These are phyloP conservation scores for Sicyos baderoa DNA, from an alignment of 306 rosid species.

Conservation along the genomic window DNA sequence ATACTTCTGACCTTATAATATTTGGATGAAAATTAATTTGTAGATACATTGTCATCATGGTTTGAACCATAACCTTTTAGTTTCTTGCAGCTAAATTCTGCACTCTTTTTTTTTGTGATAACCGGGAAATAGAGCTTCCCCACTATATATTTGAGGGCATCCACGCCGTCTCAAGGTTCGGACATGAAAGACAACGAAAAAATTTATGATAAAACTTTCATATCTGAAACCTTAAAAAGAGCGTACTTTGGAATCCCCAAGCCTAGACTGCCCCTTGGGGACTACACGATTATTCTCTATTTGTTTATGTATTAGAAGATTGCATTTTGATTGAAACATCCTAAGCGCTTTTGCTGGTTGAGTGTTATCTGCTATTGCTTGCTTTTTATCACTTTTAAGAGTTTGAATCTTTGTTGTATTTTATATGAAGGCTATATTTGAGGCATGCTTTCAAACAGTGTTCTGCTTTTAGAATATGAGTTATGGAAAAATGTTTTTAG, in stretches of 20 bases:
- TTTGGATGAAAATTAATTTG: background rate
- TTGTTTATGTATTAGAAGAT: background rate
- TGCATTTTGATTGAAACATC: background rate
- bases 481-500: background rate
- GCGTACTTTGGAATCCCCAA: too few relatives aligned
- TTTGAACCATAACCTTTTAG: too few relatives aligned
- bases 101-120: too few relatives aligned
- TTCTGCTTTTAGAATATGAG: background rate
- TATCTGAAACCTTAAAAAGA: too few relatives aligned
- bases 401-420: slow-evolving; percentile 5
- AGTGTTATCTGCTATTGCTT: background rate
- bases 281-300: background rate
- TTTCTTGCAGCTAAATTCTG: background rate
- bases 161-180: too few relatives aligned
- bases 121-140: too few relatives aligned
- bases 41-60: too few relatives aligned
- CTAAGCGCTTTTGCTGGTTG: background rate
- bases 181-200: too few relatives aligned
- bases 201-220: too few relatives aligned
- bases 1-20: too few relatives aligned
- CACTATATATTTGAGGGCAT: too few relatives aligned
- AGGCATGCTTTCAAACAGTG: background rate
- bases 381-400: background rate
- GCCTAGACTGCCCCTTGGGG: too few relatives aligned
- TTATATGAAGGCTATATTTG: background rate